Evolutionary conservation across 2,329 filamentous ascomycete species (phyloP).

Genomic region (Lachnum nothofagi): DNA sequence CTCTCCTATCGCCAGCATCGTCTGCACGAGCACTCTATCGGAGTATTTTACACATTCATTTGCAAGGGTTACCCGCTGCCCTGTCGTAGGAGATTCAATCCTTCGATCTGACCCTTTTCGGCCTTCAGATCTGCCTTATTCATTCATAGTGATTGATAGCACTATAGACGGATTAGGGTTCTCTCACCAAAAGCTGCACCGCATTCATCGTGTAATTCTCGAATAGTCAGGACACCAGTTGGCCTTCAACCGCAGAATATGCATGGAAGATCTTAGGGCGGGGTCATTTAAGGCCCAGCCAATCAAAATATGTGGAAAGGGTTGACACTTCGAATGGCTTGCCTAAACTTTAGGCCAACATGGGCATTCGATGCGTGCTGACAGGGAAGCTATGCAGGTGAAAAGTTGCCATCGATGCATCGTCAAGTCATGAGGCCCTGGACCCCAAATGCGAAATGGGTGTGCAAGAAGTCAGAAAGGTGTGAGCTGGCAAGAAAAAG

Average conservation of each 20-base stretch:
- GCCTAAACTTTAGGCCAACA: not conserved
- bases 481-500: no score
- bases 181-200: not conserved
- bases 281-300: not conserved
- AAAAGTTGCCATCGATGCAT: no score
- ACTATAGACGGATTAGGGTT: not conserved
- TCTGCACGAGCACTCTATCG: conserved; percentile 11
- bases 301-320: not conserved
- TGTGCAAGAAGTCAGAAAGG: no score
- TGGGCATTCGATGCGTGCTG: not conserved
- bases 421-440: no score
- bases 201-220: not conserved
- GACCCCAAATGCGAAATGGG: no score
- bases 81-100: not conserved
- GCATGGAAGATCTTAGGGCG: not conserved
- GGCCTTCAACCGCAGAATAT: not conserved
- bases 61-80: conserved; percentile 2
- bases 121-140: conserved; percentile 1
- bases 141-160: not conserved
- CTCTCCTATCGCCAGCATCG: conserved; percentile 8
- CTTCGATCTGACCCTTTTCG: conserved; percentile 9
- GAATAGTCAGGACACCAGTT: not conserved
- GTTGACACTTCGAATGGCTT: not conserved
- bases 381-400: no score
- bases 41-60: conserved; percentile 4